Base-by-base conservation (phyloP, 192 early-diverging fungal genomes). In the Thoreauomyces humboldtii region DNA sequence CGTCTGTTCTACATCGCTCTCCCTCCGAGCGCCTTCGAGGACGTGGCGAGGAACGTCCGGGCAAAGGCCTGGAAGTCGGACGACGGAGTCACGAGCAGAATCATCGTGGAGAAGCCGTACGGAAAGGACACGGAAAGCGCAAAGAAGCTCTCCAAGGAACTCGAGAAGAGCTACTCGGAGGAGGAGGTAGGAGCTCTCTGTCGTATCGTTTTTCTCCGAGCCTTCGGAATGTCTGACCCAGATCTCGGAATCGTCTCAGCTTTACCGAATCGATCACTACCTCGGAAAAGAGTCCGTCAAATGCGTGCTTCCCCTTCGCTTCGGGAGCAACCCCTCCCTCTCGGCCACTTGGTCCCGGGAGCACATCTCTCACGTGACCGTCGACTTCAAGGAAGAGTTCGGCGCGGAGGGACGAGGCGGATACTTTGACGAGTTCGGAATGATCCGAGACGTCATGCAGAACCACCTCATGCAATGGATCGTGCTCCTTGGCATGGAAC, bases 231-330 rank as follows among this genome's bases (percentile, higher is more conserved):
- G n/a, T n/a, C n/a, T n/a, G n/a, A n/a, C n/a, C n/a, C n/a, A n/a
- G n/a, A n/a, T n/a, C n/a, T n/a, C n/a, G n/a, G n/a, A n/a, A n/a
- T n/a, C n/a, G n/a, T 41, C 11, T 41, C 56, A 88, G 86, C 86
- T 92, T 47, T 93, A 89, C 78, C 89, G 92, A 55, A 95, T 95
- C 61, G 92, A 95, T 72, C 92, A 95, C 71, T 95, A 93, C 63
- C 86, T 94, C 44, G 92, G 92, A 67, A 94, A 94, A 74, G 92
- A 94, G 67, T 91, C 92, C 87, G 90, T 94, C 63, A 92, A 92
- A 74, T 90, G 89, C 64, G 68, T 93, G 36, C 83, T 91, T 71
- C 86, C 86, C 2, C 61, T 94, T 58, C 85, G 92, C 12, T 69
- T 62, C 33, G 60, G 48, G 65, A 88, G 87, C 62, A 94, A 94